Base-by-base conservation (phyloP, 73 alveolate species). In the Blepharisma stoltei region DNA sequence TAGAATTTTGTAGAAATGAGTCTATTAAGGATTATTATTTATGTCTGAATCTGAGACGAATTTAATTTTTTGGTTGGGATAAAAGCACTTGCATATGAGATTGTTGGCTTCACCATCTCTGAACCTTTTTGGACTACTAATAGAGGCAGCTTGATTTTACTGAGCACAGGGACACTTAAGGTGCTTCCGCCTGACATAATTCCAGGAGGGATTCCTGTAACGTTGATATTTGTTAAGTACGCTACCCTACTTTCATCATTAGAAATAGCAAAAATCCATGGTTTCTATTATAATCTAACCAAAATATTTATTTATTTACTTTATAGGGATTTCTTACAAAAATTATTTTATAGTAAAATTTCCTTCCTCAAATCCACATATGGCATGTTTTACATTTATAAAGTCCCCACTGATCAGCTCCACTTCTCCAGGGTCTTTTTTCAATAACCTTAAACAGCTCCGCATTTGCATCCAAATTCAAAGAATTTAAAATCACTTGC, bases 301-400 rank as follows among this genome's bases (percentile, higher is more conserved):
- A n/a, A n/a, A n/a, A n/a, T n/a, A n/a, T n/a, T n/a, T n/a, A n/a
- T n/a, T n/a, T n/a, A n/a, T n/a, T n/a, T n/a, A n/a, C n/a, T n/a
- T n/a, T n/a, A n/a, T n/a, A n/a, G n/a, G n/a, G n/a, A n/a, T n/a
- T n/a, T n/a, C n/a, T n/a, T n/a, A n/a, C n/a, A n/a, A n/a, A n/a
- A n/a, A n/a, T n/a, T n/a, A n/a, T n/a, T n/a, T n/a, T n/a, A n/a
- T n/a, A n/a, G n/a, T n/a, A n/a, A n/a, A n/a, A n/a, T n/a, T n/a
- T n/a, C n/a, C n/a, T n/a, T n/a, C n/a, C n/a, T n/a, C n/a, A n/a
- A n/a, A n/a, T n/a, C 41, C 41, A 32, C 82, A 89, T 87, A 68
- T 89, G 88, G 53, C 97, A 91, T 46, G 47, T 69, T 78, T 86
- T 89, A 54, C 97, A 91, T 76, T 89, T 78, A 70, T 78, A 91